Percentiles rank a stretch among this genome's conserved stretches.
These are phyloP conservation scores for Trichoderma gamsii DNA, from an alignment of 495 filamentous ascomycete genomes.

Conservation along the genomic window DNA sequence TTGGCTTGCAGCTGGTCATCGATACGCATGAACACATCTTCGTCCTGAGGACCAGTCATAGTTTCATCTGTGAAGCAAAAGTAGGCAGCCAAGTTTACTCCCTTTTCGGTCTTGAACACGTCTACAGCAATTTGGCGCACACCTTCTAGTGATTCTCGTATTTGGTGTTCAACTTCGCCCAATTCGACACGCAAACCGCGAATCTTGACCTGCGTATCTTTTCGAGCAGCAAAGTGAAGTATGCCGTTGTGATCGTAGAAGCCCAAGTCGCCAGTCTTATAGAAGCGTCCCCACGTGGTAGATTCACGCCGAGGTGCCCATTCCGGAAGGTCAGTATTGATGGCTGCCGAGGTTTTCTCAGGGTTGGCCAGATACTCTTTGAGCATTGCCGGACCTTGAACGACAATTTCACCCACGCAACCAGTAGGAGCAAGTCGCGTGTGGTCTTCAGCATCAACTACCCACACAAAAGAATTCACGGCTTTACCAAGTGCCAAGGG, in stretches of 20 bases:
- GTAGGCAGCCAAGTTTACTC: neutral
- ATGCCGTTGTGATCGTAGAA: slow-evolving; percentile 19
- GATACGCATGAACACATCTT: slow-evolving; percentile 19
- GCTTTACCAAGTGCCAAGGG: slow-evolving; percentile 31
- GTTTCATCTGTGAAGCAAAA: slow-evolving; percentile 12
- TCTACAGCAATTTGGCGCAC: slow-evolving; percentile 12
- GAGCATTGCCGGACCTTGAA: slow-evolving; percentile 51
- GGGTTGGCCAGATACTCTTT: slow-evolving; percentile 40
- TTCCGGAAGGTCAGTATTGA: slow-evolving; percentile 37
- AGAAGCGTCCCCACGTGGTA: slow-evolving; percentile 30
- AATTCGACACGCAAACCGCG: slow-evolving; percentile 27
- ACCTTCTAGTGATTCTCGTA: neutral
- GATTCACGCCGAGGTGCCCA: slow-evolving; percentile 32
- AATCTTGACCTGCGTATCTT: slow-evolving; percentile 26
- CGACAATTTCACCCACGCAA: slow-evolving; percentile 48
- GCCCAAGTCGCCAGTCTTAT: slow-evolving; percentile 38
- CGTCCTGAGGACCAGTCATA: slow-evolving; percentile 16
- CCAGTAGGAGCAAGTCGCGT: slow-evolving; percentile 50
- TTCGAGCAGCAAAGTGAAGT: slow-evolving; percentile 24
- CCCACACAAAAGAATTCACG: slow-evolving; percentile 39
- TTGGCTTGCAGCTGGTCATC: neutral
- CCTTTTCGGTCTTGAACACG: slow-evolving; percentile 6
- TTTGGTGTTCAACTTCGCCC: slow-evolving; percentile 23
- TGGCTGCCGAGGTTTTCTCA: slow-evolving; percentile 32
- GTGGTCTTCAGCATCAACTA: slow-evolving; percentile 47